phyloP scores from a whole-genome alignment of 2,329 filamentous ascomycete genomes.

The Ambrosiella xylebori region DNA sequence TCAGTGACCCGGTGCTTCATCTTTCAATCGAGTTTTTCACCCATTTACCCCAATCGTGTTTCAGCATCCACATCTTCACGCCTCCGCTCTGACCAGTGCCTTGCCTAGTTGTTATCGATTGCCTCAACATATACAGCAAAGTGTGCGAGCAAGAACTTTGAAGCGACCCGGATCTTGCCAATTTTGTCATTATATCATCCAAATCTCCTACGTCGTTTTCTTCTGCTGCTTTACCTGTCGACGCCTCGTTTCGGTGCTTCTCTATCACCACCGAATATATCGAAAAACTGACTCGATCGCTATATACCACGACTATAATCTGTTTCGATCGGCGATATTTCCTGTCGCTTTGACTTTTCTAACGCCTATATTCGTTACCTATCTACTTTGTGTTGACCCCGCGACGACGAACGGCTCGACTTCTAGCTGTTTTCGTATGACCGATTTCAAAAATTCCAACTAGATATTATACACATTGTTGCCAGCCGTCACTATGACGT shows the following conservation, averaged over 20 bases:
- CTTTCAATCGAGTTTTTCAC: neutral
- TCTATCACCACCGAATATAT: no score
- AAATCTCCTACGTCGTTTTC: neutral
- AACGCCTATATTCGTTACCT: no score
- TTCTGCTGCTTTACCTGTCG: neutral
- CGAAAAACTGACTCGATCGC: no score
- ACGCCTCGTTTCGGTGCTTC: no score
- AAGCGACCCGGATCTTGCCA: neutral
- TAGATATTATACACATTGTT: neutral
- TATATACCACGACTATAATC: no score
- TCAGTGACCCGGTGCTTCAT: neutral
- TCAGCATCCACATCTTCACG: slow-evolving; percentile 1
- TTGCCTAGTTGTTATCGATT: neutral
- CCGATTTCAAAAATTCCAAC: no score
- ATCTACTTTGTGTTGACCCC: neutral
- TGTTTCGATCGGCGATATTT: neutral
- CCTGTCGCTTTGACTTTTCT: neutral
- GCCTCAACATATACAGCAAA: neutral
- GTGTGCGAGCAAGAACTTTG: neutral
- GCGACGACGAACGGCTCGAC: neutral
- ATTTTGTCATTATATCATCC: no score
- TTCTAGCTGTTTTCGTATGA: no score
- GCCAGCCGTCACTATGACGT: slow-evolving; percentile 19
- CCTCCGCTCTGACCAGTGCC: slow-evolving; percentile 4
- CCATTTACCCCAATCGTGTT: slow-evolving; percentile 4